Evolutionary conservation across 176 grass and related monocot genomes (phyloP).

Genomic region (Eleusine coracana): DNA sequence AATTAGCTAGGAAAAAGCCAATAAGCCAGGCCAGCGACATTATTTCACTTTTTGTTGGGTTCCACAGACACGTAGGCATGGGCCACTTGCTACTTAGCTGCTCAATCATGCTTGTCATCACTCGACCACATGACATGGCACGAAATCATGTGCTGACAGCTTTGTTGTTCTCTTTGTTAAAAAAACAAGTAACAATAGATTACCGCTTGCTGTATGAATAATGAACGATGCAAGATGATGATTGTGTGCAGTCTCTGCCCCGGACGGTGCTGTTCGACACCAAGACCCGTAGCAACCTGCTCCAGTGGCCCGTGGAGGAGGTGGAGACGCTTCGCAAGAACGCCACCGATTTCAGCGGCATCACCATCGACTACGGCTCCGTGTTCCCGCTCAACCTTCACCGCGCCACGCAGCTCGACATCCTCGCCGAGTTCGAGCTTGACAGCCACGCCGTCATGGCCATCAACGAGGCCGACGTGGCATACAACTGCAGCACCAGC

Average conservation of each 20-base stretch:
- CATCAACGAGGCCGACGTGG: conserved; percentile 46
- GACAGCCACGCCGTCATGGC: conserved; percentile 39
- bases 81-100: too few species aligned
- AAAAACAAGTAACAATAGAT: too few species aligned
- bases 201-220: too few species aligned
- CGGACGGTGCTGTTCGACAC: conserved; percentile 81
- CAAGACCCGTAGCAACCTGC: conserved; percentile 73
- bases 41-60: too few species aligned
- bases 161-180: too few species aligned
- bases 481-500: conserved; percentile 85
- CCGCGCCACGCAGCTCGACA: conserved; percentile 80
- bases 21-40: too few species aligned
- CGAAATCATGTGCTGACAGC: too few species aligned
- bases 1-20: too few species aligned
- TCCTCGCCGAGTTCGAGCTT: conserved; percentile 67
- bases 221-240: too few species aligned
- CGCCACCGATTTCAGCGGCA: conserved; percentile 48
- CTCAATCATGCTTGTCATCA: too few species aligned
- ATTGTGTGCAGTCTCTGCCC: conserved; percentile 34
- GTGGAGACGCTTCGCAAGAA: conserved; percentile 64
- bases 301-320: conserved; percentile 92
- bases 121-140: too few species aligned
- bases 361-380: conserved; percentile 67
- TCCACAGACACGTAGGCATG: too few species aligned
- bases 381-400: conserved; percentile 54